A percentile compares a stretch with the other conserved stretches of the same genome.
phyloP scores from a whole-genome alignment of 2,329 filamentous ascomycete genomes.

The Neonectria faginata region DNA sequence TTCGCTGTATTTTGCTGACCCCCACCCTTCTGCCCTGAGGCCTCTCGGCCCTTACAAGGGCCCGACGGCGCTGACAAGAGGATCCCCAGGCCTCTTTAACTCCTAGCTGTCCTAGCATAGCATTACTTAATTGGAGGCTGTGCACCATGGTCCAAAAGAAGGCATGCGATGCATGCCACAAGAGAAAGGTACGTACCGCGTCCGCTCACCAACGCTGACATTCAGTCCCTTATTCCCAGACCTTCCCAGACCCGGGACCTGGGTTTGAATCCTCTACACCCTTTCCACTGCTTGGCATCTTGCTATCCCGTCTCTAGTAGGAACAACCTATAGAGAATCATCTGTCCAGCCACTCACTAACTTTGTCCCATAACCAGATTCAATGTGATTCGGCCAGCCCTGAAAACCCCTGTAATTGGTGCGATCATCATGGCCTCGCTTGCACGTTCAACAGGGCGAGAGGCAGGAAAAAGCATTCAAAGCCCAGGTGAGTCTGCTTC shows the following conservation, averaged over 20 bases:
- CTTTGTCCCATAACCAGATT: slow-evolving; percentile 21
- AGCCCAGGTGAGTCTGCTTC: neutral
- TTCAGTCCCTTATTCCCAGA: neutral
- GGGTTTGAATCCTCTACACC: neutral
- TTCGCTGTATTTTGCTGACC: neutral
- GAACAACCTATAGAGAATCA: neutral
- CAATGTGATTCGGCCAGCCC: neutral
- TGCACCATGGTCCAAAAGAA: neutral
- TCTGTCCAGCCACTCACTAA: neutral
- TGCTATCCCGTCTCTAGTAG: neutral
- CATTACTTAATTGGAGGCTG: slow-evolving; percentile 7
- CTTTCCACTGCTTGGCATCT: neutral
- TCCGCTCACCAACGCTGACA: neutral
- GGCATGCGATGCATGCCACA: slow-evolving; percentile 24
- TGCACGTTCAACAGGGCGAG: slow-evolving; percentile 1
- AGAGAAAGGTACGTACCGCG: slow-evolving; percentile 18
- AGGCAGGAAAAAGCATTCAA: neutral
- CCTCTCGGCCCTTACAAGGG: neutral
- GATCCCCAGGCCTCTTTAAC: neutral
- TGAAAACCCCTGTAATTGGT: slow-evolving; percentile 7
- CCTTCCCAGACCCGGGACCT: too few species aligned
- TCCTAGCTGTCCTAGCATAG: neutral
- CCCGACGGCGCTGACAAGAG: slow-evolving; percentile 2
- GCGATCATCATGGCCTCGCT: neutral
- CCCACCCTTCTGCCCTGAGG: neutral